Conservation (phyloP, 2,329 filamentous ascomycete genomes). For the Chrysosporium keratinophilum region DNA sequence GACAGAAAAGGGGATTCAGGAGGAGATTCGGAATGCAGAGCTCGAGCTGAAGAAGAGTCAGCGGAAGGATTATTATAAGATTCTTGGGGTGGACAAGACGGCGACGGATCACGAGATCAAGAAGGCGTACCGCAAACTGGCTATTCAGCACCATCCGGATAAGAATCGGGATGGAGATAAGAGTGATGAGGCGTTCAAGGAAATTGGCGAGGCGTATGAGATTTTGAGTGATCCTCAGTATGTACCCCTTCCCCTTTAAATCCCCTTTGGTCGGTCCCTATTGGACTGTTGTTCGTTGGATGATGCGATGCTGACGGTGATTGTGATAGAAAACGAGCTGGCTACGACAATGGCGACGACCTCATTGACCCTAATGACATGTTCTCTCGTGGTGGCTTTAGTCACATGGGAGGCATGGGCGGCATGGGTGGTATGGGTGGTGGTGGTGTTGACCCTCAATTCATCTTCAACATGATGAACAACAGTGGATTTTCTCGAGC, state of each 20-base stretch:
- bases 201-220: constrained; percentile 94
- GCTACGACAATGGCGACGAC: constrained; percentile 88
- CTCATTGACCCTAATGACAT: constrained; percentile 79
- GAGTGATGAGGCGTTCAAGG: constrained; percentile 87
- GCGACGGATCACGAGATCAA: constrained; percentile 80
- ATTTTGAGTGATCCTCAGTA: constrained; percentile 88
- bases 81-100: constrained; percentile 77
- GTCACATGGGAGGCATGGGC: constrained; percentile 43
- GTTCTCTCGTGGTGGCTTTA: constrained; percentile 54
- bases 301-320: not conserved
- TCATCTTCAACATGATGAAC: constrained; percentile 78
- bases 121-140: constrained; percentile 90
- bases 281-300: not conserved
- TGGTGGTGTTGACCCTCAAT: constrained; percentile 58
- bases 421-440: constrained; percentile 49
- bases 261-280: not conserved
- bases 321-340: constrained; percentile 60
- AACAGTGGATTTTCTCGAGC: constrained; percentile 44
- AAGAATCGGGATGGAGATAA: constrained; percentile 81
- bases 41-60: constrained; percentile 95
- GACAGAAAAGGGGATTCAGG: constrained; percentile 65
- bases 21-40: constrained; percentile 82
- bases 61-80: constrained; percentile 98
- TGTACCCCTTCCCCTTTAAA: constrained; percentile 30
- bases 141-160: constrained; percentile 89